These are phyloP conservation scores for Ganoderma resinaceum DNA, from an alignment of 1,284 basidiomycete genomes.

Conservation along the genomic window DNA sequence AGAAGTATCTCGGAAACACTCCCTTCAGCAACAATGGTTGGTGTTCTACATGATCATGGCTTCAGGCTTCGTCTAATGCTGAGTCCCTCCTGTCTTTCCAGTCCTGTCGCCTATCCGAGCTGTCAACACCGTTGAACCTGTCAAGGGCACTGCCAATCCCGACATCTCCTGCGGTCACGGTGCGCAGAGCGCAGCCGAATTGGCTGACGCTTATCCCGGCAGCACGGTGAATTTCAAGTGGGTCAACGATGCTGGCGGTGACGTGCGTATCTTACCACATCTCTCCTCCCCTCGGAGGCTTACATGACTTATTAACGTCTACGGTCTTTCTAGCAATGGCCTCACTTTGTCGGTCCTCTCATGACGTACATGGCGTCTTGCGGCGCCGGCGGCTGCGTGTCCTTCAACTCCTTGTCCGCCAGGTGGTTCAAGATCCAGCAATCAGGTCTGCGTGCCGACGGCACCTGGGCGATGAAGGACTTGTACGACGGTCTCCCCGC, in stretches of 20 bases:
- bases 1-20: slow-evolving; percentile 58
- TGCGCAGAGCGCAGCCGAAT: slow-evolving; percentile 44
- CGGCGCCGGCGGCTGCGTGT: slow-evolving; percentile 56
- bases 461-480: slow-evolving; percentile 46
- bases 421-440: slow-evolving; percentile 74
- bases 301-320: neutral
- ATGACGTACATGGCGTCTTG: slow-evolving; percentile 76
- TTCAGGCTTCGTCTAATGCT: slow-evolving; percentile 37
- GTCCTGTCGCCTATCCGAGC: slow-evolving; percentile 34
- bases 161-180: slow-evolving; percentile 51
- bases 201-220: slow-evolving; percentile 49
- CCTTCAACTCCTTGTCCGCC: slow-evolving; percentile 61
- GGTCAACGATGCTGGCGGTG: slow-evolving; percentile 52
- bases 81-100: neutral
- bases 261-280: slow-evolving; percentile 24
- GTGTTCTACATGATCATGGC: slow-evolving; percentile 39
- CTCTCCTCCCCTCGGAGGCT: neutral
- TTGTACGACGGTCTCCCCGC: slow-evolving; percentile 45
- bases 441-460: slow-evolving; percentile 45
- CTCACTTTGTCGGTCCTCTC: slow-evolving; percentile 58
- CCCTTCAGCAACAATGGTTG: slow-evolving; percentile 46
- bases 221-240: slow-evolving; percentile 58
- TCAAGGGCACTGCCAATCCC: slow-evolving; percentile 48
- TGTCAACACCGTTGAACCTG: slow-evolving; percentile 45
- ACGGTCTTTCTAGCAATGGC: slow-evolving; percentile 43